A percentile compares a stretch with the other conserved stretches of the same genome.
Evolutionary conservation across 441 rosid species (phyloP).

Genomic region (Viola pubescens): DNA sequence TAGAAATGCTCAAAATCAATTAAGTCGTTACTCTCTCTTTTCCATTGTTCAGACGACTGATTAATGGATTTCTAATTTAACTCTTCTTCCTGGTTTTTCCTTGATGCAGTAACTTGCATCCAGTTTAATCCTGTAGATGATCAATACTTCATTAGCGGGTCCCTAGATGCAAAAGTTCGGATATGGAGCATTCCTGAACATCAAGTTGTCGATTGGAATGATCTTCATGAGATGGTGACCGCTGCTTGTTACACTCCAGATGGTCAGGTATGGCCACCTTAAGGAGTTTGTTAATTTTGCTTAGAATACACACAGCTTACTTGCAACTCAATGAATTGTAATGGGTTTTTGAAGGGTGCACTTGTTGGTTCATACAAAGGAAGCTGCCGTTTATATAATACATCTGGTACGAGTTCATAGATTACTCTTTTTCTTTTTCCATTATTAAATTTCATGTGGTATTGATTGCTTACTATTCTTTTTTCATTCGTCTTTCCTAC

Average conservation of each 20-base stretch:
- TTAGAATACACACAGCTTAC: conserved; percentile 4
- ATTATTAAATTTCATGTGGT: neutral
- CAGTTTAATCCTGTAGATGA: conserved; percentile 98
- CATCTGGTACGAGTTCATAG: conserved; percentile 44
- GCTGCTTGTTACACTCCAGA: conserved; percentile 98
- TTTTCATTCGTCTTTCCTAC: conserved; percentile 10
- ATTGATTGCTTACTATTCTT: conserved; percentile 12
- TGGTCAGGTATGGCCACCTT: conserved; percentile 60
- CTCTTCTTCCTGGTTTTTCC: conserved; percentile 19
- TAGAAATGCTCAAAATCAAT: neutral
- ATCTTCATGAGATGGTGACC: conserved; percentile 98
- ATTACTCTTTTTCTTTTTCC: conserved; percentile 3
- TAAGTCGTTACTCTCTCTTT: neutral
- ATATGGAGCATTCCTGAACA: conserved; percentile 96
- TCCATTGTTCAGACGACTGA: neutral
- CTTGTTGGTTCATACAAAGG: conserved; percentile 95
- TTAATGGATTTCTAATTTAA: conserved; percentile 15
- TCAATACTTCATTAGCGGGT: conserved; percentile 94
- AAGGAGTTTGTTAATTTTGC: neutral
- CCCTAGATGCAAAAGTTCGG: conserved; percentile 91
- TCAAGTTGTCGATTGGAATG: conserved; percentile 96
- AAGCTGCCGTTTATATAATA: conserved; percentile 67
- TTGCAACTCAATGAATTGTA: conserved; percentile 24
- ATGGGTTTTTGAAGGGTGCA: conserved; percentile 62
- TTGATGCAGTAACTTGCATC: conserved; percentile 85